These are phyloP conservation scores for Musa balbisiana DNA, from an alignment of 202 grass and related monocot genomes.

Conservation along the genomic window DNA sequence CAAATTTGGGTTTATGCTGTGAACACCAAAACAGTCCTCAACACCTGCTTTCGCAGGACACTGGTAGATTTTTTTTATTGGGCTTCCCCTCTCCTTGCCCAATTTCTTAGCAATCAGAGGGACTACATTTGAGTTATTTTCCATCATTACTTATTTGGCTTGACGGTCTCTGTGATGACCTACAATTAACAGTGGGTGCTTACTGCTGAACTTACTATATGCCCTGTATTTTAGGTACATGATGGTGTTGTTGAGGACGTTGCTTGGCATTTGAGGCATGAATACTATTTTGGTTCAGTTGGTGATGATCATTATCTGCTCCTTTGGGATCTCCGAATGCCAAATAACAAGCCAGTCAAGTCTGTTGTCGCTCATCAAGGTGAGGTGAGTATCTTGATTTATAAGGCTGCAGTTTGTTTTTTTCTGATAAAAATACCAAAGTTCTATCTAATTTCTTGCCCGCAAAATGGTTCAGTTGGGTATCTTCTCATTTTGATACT, in stretches of 20 bases:
- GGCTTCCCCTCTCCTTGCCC: too few relatives aligned
- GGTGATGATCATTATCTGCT: slow-evolving; percentile 86
- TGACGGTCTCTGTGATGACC: too few relatives aligned
- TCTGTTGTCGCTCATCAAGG: slow-evolving; percentile 82
- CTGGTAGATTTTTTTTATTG: background rate
- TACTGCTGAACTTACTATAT: slow-evolving; percentile 13
- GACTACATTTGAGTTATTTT: too few relatives aligned
- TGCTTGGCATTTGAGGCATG: slow-evolving; percentile 93
- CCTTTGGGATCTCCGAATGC: slow-evolving; percentile 74
- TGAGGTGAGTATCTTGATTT: slow-evolving; percentile 50
- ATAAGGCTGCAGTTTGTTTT: background rate
- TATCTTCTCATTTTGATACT: background rate
- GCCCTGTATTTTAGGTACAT: slow-evolving; percentile 51
- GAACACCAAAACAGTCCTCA: background rate
- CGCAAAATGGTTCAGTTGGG: background rate
- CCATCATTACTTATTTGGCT: too few relatives aligned
- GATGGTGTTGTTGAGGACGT: slow-evolving; percentile 97
- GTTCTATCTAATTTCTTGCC: background rate
- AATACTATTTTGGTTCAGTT: slow-evolving; percentile 90
- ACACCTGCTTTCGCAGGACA: background rate
- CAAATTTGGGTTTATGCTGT: background rate
- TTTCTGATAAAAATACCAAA: background rate
- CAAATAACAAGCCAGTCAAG: slow-evolving; percentile 64
- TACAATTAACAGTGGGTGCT: background rate
- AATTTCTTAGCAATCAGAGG: background rate